phyloP scores from a whole-genome alignment of 495 filamentous ascomycete genomes.

The Penicillium crystallinum region DNA sequence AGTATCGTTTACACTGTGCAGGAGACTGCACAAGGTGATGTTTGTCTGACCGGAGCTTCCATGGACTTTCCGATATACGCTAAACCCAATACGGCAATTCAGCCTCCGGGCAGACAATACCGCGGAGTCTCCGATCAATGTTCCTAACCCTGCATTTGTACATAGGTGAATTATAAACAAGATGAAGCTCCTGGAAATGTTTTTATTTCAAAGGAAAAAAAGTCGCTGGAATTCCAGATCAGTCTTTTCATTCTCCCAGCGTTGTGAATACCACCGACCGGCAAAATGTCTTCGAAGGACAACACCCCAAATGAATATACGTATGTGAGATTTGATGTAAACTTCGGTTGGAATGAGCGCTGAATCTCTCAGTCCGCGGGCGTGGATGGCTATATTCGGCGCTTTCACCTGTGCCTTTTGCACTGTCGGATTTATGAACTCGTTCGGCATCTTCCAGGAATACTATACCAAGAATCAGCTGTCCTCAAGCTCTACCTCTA shows the following conservation, averaged over 20 bases:
- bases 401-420: slow-evolving; percentile 40
- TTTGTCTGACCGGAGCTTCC: slow-evolving; percentile 16
- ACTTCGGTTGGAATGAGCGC: not conserved
- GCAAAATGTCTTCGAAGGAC: not conserved
- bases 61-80: slow-evolving; percentile 21
- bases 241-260: not conserved
- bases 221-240: not conserved
- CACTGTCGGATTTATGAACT: slow-evolving; percentile 56
- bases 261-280: not conserved
- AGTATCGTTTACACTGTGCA: not conserved
- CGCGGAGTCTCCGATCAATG: slow-evolving; percentile 1
- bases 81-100: not conserved
- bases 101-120: not conserved
- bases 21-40: not conserved
- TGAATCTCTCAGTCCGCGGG: slow-evolving; percentile 11
- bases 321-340: slow-evolving; percentile 5
- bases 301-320: slow-evolving; percentile 18
- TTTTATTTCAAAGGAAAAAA: not conserved
- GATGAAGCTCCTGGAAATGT: not conserved
- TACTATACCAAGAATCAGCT: slow-evolving; percentile 55
- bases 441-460: slow-evolving; percentile 58
- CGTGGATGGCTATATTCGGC: slow-evolving; percentile 27
- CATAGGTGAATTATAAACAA: not conserved
- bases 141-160: not conserved
- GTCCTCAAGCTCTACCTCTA: slow-evolving; percentile 36